phyloP scores from a whole-genome alignment of 1,139 yeast species.

The Candida sp. region DNA sequence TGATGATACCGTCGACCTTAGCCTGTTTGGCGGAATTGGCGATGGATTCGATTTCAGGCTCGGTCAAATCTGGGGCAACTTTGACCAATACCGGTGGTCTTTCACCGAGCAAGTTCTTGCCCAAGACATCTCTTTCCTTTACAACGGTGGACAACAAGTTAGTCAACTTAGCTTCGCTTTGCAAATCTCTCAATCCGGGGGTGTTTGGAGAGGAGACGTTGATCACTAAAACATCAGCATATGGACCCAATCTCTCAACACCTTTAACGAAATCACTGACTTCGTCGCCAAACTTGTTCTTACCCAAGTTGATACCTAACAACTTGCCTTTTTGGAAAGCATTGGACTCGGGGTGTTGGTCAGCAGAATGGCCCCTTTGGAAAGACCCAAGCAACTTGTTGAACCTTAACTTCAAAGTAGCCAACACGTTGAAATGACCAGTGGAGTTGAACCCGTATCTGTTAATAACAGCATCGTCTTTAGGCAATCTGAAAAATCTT shows the following conservation, averaged over 20 bases:
- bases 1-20: slow-evolving; percentile 87
- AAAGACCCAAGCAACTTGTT: slow-evolving; percentile 34
- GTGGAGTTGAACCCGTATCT: slow-evolving; percentile 94
- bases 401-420: slow-evolving; percentile 66
- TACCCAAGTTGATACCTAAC: slow-evolving; percentile 87
- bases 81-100: slow-evolving; percentile 85
- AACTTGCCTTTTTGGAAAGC: slow-evolving; percentile 69
- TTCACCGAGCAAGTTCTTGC: slow-evolving; percentile 39
- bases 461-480: slow-evolving; percentile 91
- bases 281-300: slow-evolving; percentile 92
- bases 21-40: slow-evolving; percentile 81
- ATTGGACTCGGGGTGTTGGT: slow-evolving; percentile 42
- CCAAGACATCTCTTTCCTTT: slow-evolving; percentile 54
- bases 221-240: slow-evolving; percentile 87
- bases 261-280: slow-evolving; percentile 86
- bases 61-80: slow-evolving; percentile 91
- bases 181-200: slow-evolving; percentile 91
- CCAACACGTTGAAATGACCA: slow-evolving; percentile 81
- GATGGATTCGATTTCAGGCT: slow-evolving; percentile 80
- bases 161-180: slow-evolving; percentile 74
- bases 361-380: slow-evolving; percentile 21
- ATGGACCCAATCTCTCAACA: slow-evolving; percentile 77
- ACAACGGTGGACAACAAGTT: slow-evolving; percentile 69
- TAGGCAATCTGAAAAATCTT: slow-evolving; percentile 82
- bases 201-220: slow-evolving; percentile 98